Base-by-base conservation (phyloP, 1,284 basidiomycete species). In the Abortiporus biennis region DNA sequence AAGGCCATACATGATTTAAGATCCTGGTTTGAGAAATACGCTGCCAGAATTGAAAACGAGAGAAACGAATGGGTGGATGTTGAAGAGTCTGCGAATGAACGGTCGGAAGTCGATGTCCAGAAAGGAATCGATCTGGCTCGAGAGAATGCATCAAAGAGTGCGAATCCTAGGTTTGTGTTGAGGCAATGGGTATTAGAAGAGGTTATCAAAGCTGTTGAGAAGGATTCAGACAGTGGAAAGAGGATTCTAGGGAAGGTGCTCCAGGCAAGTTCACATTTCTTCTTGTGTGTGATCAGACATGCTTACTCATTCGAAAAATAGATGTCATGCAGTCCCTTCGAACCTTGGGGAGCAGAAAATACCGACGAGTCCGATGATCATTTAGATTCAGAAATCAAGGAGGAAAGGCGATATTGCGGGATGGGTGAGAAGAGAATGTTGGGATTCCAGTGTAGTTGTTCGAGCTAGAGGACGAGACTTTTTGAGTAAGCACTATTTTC, bases 121-220 rank as follows among this genome's bases (percentile, higher is more conserved):
- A 49, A 44, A 17, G 65, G 68, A 42, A 46, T 49, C 4, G 62
- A 68, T 43, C 60, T 64, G 16, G 70, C 74, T 47, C 63, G 80
- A 40, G 64, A 66, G 51, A 59, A 49, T 19, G 76, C 61, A 16
- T 69, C 73, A 62, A 68, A 64, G 43, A 58, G 48, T 8, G 77
- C 71, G 16, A 96, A 97, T 56, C 93, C 93, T 12, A 72, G 91
- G 22, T 96, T 97, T 61, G 79, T 94, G 29, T 65, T 96, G 45
- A 71, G 93, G 45, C 93, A 96, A 63, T 96, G 93, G 93, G 67
- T 96, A 2, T 69, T 97, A 21, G 92, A 96, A 58, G 92, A 95
- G 56, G 80, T 89, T 21, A 94, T 94, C 57, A 64, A 66, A 49
- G 76, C 74, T 49, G 74, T 87, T 3, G 86, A 91, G 56, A 63